phyloP scores from a whole-genome alignment of 2,329 filamentous ascomycete genomes.

The Colletotrichum sp. region DNA sequence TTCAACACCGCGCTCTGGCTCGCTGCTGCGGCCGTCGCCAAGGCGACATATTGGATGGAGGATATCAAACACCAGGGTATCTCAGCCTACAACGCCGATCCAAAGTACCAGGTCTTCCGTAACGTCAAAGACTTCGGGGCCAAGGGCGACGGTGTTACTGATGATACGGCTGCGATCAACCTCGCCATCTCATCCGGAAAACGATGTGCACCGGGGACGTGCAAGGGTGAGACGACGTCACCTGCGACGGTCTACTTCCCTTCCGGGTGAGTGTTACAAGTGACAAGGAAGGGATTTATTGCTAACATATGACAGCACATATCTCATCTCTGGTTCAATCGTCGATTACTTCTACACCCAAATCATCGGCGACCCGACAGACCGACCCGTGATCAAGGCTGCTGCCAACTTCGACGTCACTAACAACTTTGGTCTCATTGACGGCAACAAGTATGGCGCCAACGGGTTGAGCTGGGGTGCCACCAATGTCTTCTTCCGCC shows the following conservation, averaged over 20 bases:
- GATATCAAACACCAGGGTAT: conserved; percentile 51
- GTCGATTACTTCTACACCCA: conserved; percentile 82
- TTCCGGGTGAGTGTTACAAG: conserved; percentile 30
- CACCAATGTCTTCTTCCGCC: conserved; percentile 65
- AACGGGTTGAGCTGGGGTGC: conserved; percentile 51
- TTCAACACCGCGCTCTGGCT: conserved; percentile 13
- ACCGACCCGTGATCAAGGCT: conserved; percentile 61
- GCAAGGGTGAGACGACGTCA: conserved; percentile 41
- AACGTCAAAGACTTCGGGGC: conserved; percentile 53
- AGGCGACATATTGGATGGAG: conserved; percentile 45
- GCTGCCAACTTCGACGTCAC: conserved; percentile 47
- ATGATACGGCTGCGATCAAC: conserved; percentile 41
- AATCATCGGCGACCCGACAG: conserved; percentile 72
- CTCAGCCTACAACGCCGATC: conserved; percentile 48
- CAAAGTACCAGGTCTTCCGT: conserved; percentile 48
- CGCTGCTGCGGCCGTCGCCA: conserved; percentile 20
- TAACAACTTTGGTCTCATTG: conserved; percentile 48
- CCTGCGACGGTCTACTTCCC: conserved; percentile 43
- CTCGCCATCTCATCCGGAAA: conserved; percentile 40
- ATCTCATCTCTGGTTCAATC: conserved; percentile 73
- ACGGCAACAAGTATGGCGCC: conserved; percentile 48
- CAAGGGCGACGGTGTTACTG: conserved; percentile 39
- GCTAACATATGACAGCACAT: conserved; percentile 52
- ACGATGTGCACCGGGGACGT: conserved; percentile 42
- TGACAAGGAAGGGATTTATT: not conserved